Percentiles rank a stretch among this genome's conserved stretches.
Evolutionary conservation across 495 filamentous ascomycete species (phyloP).

Genomic region (Xylaria telfairii): DNA sequence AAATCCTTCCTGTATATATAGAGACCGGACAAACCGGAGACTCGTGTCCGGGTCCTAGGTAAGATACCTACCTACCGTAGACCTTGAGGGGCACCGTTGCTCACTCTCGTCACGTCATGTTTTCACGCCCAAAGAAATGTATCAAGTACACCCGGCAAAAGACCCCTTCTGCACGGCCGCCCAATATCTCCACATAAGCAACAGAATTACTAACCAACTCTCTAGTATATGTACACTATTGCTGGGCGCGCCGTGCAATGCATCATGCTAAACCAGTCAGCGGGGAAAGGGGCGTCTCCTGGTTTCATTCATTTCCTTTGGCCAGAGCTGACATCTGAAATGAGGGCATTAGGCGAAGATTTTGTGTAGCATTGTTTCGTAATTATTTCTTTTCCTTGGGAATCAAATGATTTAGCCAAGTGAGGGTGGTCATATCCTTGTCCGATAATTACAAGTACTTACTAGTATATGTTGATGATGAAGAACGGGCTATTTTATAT

Average conservation of each 20-base stretch:
- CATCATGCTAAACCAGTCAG: background rate
- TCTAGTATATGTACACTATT: background rate
- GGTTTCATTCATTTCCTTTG: background rate
- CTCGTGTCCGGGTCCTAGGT: background rate
- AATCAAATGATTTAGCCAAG: background rate
- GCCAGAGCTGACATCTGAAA: constrained; percentile 8
- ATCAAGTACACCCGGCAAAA: background rate
- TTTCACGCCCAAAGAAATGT: background rate
- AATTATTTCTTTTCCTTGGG: constrained; percentile 1
- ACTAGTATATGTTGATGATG: background rate
- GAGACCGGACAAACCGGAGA: background rate
- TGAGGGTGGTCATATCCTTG: background rate
- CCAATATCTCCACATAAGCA: constrained; percentile 18
- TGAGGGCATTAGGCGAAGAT: constrained; percentile 2
- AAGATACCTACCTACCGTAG: background rate
- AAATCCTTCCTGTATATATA: constrained; percentile 18
- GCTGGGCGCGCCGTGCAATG: background rate
- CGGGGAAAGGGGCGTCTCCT: constrained; percentile 4
- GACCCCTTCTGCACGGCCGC: constrained; percentile 6
- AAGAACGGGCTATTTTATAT: background rate
- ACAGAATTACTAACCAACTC: background rate
- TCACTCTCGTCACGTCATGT: background rate
- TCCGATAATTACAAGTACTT: background rate
- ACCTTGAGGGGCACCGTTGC: background rate
- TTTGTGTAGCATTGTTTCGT: background rate